Evolutionary conservation across 2,329 filamentous ascomycete genomes (phyloP).

Genomic region (Neophaeococcomyces mojaviensis): DNA sequence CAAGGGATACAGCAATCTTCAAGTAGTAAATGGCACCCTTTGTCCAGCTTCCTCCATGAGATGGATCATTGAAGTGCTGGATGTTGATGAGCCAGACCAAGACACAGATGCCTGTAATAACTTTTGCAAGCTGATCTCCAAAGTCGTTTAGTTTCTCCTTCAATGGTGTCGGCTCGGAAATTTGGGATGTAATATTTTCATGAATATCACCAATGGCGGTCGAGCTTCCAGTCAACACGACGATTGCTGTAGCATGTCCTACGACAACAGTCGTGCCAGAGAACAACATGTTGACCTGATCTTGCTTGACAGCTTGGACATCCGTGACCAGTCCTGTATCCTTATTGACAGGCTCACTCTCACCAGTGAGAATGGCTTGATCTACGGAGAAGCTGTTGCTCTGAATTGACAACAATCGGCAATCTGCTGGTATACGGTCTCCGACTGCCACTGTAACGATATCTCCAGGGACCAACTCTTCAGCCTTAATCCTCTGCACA

Average conservation of each 20-base stretch:
- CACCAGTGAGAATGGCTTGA: conserved; percentile 92
- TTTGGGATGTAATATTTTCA: conserved; percentile 95
- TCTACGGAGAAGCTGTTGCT: conserved; percentile 97
- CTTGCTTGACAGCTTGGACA: conserved; percentile 83
- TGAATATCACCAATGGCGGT: conserved; percentile 98
- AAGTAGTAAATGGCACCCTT: conserved; percentile 99
- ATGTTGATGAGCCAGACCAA: conserved; percentile 98
- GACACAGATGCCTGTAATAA: conserved; percentile 94
- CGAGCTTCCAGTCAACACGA: conserved; percentile 78
- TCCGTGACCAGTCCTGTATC: conserved; percentile 64
- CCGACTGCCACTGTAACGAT: conserved; percentile 82
- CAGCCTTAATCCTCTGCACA: conserved; percentile 79
- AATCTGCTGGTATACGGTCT: conserved; percentile 90
- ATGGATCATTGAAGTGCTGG: conserved; percentile 89
- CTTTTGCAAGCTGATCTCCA: conserved; percentile 90
- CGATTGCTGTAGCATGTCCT: conserved; percentile 82
- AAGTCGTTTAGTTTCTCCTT: conserved; percentile 99
- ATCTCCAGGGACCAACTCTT: conserved; percentile 92
- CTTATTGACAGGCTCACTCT: conserved; percentile 95
- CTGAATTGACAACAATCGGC: conserved; percentile 77
- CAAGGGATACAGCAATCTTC: conserved; percentile 97
- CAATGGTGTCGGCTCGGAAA: conserved; percentile 90
- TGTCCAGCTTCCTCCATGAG: conserved; percentile 85
- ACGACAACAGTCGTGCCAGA: conserved; percentile 96
- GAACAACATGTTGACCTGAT: conserved; percentile 96